phyloP scores from a whole-genome alignment of 116 monocot genomes.

The Cymodocea nodosa region DNA sequence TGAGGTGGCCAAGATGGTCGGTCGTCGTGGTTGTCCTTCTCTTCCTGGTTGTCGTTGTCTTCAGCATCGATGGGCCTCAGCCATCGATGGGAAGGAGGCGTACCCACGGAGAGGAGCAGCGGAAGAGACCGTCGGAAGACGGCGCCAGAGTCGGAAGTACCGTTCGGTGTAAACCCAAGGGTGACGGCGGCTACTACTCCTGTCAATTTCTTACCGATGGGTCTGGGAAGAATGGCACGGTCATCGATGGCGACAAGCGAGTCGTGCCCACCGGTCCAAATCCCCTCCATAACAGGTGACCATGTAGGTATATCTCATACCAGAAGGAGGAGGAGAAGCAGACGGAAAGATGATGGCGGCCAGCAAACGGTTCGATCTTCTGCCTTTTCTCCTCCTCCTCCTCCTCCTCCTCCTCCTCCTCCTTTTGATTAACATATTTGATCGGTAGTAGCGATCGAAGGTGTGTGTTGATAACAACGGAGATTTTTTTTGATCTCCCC shows the following conservation, averaged over 20 bases:
- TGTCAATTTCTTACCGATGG: neutral
- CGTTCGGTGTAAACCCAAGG: slow-evolving; percentile 2
- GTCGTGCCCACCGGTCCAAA: slow-evolving; percentile 52
- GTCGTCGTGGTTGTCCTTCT: neutral
- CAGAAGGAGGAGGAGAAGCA: slow-evolving; percentile 1
- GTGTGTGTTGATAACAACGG: neutral
- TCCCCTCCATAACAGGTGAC: slow-evolving; percentile 43
- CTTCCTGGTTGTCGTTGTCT: neutral
- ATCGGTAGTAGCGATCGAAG: neutral
- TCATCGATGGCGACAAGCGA: slow-evolving; percentile 31
- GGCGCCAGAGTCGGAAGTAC: neutral
- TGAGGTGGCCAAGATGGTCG: neutral
- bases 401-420: slow-evolving; percentile 12
- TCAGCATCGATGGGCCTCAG: neutral
- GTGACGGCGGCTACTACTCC: neutral
- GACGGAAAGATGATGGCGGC: neutral
- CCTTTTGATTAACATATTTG: slow-evolving; percentile 4
- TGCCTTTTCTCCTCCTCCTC: neutral
- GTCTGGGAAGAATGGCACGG: slow-evolving; percentile 6
- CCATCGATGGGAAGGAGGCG: slow-evolving; percentile 1
- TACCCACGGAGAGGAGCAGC: neutral
- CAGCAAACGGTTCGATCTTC: neutral
- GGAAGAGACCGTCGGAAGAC: neutral
- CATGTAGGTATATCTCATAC: neutral
- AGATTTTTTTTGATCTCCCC: slow-evolving; percentile 2